A percentile compares a stretch with the other conserved stretches of the same genome.
Evolutionary conservation across 306 rosid species (phyloP).

Genomic region (Trifolium pratense): DNA sequence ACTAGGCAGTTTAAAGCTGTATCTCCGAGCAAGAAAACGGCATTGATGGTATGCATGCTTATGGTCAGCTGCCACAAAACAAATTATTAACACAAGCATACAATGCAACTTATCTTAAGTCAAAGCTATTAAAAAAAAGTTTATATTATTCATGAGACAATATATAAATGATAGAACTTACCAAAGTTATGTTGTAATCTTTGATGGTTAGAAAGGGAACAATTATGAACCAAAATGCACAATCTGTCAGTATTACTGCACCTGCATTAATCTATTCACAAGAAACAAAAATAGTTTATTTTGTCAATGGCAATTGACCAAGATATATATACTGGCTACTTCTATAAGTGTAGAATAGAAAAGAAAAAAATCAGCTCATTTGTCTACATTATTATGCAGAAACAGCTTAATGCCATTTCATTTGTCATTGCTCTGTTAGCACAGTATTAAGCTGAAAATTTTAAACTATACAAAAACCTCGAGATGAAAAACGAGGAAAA

Average conservation of each 20-base stretch:
- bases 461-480: not conserved
- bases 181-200: conserved; percentile 81
- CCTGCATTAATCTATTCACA: conserved; percentile 90
- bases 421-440: no score
- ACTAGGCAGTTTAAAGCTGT: conserved; percentile 87
- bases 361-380: no score
- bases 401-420: no score
- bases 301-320: not conserved
- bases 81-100: conserved; percentile 6
- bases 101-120: not conserved
- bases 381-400: no score
- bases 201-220: conserved; percentile 83
- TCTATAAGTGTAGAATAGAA: no score
- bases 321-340: not conserved
- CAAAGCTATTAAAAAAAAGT: conserved; percentile 9
- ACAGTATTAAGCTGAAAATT: conserved; percentile 10
- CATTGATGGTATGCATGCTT: conserved; percentile 89
- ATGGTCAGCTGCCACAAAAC: conserved; percentile 63
- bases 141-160: conserved; percentile 4
- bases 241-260: conserved; percentile 89
- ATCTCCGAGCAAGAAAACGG: conserved; percentile 86
- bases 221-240: conserved; percentile 87
- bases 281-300: conserved; percentile 27
- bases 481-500: not conserved
- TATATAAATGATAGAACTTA: conserved; percentile 48